These are phyloP conservation scores for Hyphopichia homilentoma DNA, from an alignment of 805 yeast species.

Conservation along the genomic window DNA sequence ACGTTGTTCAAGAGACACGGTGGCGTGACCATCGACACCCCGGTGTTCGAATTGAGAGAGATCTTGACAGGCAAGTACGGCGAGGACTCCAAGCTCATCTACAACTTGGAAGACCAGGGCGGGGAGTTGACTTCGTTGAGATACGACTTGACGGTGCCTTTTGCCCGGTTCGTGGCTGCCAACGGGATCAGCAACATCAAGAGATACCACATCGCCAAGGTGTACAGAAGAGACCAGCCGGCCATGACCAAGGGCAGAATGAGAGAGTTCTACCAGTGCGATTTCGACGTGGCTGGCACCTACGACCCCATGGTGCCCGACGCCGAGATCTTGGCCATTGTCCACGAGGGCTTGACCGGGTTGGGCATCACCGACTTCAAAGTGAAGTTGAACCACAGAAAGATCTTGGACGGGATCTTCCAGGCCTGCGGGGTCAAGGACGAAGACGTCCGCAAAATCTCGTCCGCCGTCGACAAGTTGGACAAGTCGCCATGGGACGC, in stretches of 20 bases:
- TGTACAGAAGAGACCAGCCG: constrained; percentile 98
- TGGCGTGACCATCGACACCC: constrained; percentile 97
- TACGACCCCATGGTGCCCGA: constrained; percentile 97
- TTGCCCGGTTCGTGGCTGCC: constrained; percentile 96
- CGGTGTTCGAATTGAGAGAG: constrained; percentile 94
- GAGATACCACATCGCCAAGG: constrained; percentile 96
- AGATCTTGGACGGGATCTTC: constrained; percentile 93
- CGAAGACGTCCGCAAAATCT: constrained; percentile 89
- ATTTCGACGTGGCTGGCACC: constrained; percentile 91
- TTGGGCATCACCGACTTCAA: constrained; percentile 88
- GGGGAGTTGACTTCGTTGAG: constrained; percentile 95
- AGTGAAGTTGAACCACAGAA: constrained; percentile 91
- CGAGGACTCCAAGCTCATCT: constrained; percentile 95
- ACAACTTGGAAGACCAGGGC: constrained; percentile 97
- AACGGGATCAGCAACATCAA: constrained; percentile 86
- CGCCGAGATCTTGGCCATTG: constrained; percentile 77
- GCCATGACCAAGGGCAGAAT: constrained; percentile 99
- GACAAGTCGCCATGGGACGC: constrained; percentile 96
- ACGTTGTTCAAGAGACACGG: constrained; percentile 90
- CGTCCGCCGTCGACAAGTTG: constrained; percentile 94
- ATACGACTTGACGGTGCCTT: constrained; percentile 97
- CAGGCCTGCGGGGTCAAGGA: constrained; percentile 91
- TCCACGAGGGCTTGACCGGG: constrained; percentile 79
- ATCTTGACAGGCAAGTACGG: constrained; percentile 97
- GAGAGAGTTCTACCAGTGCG: constrained; percentile 99